Evolutionary conservation across 129 eudicot species (phyloP).

Genomic region (Kitagawia praeruptora): DNA sequence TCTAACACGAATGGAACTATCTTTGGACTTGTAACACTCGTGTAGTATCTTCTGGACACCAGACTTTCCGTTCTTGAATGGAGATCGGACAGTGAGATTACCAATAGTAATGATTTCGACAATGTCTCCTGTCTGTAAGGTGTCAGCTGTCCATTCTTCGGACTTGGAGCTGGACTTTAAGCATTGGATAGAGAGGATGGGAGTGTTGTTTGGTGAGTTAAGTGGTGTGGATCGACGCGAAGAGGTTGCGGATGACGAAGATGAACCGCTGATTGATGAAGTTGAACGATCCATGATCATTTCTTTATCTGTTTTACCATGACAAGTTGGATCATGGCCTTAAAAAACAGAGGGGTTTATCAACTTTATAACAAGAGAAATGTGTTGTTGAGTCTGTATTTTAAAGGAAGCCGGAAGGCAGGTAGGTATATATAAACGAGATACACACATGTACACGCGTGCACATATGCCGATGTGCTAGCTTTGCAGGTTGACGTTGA

Average conservation of each 20-base stretch:
- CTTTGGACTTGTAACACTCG: slow-evolving; percentile 44
- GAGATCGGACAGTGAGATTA: slow-evolving; percentile 37
- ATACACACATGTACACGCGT: too few species aligned
- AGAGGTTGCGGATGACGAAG: neutral
- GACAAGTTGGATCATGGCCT: neutral
- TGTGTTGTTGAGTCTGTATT: neutral
- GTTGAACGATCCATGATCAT: slow-evolving; percentile 73
- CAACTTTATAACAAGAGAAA: too few species aligned
- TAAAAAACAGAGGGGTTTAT: too few species aligned
- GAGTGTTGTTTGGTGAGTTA: slow-evolving; percentile 4
- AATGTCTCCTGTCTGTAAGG: slow-evolving; percentile 75
- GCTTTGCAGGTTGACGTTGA: too few species aligned
- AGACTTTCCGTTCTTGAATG: slow-evolving; percentile 58
- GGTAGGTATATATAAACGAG: too few species aligned
- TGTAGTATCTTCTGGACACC: slow-evolving; percentile 67
- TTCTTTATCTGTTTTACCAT: neutral
- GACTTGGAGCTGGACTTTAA: slow-evolving; percentile 68
- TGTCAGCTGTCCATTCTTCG: slow-evolving; percentile 80
- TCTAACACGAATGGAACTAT: slow-evolving; percentile 56
- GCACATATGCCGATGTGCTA: too few species aligned
- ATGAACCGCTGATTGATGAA: slow-evolving; percentile 19
- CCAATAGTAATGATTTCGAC: slow-evolving; percentile 64
- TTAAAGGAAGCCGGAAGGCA: neutral
- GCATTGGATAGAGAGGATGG: slow-evolving; percentile 62
- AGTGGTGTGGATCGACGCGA: slow-evolving; percentile 13